These are phyloP conservation scores for Trichoderma sp. DNA, from an alignment of 2,329 filamentous ascomycete species.

Conservation along the genomic window DNA sequence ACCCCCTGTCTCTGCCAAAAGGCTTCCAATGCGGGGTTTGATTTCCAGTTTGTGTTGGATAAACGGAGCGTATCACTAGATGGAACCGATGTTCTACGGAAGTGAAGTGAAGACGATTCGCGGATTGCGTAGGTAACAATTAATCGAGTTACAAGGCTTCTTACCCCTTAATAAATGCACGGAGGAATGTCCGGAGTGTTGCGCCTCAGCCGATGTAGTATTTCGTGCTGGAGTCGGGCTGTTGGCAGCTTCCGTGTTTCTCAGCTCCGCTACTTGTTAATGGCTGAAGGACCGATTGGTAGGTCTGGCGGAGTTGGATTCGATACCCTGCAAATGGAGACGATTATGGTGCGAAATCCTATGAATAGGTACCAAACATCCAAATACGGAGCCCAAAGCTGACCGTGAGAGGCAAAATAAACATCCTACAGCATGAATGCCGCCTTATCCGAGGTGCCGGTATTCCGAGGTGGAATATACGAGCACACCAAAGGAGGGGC, in stretches of 20 bases:
- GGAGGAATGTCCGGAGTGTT: background rate
- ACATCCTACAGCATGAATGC: background rate
- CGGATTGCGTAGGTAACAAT: background rate
- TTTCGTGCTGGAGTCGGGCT: background rate
- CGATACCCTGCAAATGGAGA: background rate
- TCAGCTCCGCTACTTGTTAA: background rate
- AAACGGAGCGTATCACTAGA: background rate
- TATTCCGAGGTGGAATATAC: background rate
- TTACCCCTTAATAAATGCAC: background rate
- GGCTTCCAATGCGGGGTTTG: background rate
- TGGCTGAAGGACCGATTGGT: background rate
- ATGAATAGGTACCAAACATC: background rate
- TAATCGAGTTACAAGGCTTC: background rate
- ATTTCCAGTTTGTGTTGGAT: background rate
- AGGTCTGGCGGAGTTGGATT: background rate
- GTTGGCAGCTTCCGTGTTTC: background rate
- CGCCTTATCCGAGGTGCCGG: conserved; percentile 8
- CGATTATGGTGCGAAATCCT: background rate
- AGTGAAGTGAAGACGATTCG: background rate
- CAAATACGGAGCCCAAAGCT: background rate
- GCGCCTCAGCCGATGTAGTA: background rate
- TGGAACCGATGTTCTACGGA: background rate
- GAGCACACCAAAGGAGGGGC: background rate
- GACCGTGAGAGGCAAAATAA: background rate
- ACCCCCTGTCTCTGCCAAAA: background rate